These are phyloP conservation scores for Mortierella sp. DNA, from an alignment of 371 early-diverging fungal genomes.

Conservation along the genomic window DNA sequence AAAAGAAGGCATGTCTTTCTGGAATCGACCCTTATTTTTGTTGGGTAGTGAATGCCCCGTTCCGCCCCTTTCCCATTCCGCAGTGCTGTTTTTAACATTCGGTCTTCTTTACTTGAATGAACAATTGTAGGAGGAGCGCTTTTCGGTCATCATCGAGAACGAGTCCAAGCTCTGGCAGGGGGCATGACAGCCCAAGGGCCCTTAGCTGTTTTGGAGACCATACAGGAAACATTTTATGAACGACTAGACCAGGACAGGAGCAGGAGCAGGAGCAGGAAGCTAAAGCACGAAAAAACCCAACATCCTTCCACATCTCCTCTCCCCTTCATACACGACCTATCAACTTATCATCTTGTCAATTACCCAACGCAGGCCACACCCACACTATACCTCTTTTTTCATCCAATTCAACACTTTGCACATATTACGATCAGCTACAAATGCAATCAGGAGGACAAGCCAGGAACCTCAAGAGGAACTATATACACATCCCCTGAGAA, in stretches of 20 bases:
- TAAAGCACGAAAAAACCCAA: background rate
- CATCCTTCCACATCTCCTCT: background rate
- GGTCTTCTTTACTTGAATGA: background rate
- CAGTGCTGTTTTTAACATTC: background rate
- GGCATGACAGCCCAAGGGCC: constrained; percentile 28
- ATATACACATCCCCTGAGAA: background rate
- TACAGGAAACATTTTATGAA: background rate
- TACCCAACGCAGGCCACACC: background rate
- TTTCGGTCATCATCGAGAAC: constrained; percentile 46
- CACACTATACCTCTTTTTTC: background rate
- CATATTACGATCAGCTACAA: background rate
- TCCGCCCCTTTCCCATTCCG: background rate
- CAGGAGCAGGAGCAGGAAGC: background rate
- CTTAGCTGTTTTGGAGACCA: background rate
- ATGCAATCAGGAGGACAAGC: background rate
- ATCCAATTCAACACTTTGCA: background rate
- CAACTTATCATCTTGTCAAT: background rate
- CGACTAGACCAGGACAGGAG: background rate
- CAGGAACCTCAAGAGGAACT: background rate
- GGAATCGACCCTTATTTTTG: constrained; percentile 7
- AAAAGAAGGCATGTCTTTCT: constrained; percentile 41
- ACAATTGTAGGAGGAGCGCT: constrained; percentile 46
- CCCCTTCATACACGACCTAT: background rate
- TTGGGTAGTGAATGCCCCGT: background rate
- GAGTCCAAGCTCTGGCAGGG: constrained; percentile 56